A percentile compares a stretch with the other conserved stretches of the same genome.
These are phyloP conservation scores for Warburgia ugandensis DNA, from an alignment of 164 flowering plant species.

Conservation along the genomic window DNA sequence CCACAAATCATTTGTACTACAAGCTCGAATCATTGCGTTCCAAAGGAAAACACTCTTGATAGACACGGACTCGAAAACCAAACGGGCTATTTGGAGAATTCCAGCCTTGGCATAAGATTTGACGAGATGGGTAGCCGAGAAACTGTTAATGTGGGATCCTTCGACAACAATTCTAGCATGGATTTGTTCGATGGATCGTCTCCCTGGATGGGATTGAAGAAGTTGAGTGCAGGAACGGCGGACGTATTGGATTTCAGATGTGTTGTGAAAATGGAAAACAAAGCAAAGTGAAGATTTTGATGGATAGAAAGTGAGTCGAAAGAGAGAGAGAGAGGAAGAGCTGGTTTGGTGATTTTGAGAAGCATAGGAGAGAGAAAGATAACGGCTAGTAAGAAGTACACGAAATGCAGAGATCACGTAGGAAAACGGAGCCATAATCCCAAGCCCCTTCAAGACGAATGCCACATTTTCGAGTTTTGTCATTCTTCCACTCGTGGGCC, in stretches of 20 bases:
- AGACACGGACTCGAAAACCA: conserved; percentile 14
- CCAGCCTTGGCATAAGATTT: conserved; percentile 26
- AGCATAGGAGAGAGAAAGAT: too few species aligned
- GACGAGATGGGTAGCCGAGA: conserved; percentile 26
- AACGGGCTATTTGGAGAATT: conserved; percentile 6
- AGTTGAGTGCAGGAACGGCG: conserved; percentile 13
- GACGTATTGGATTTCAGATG: not conserved
- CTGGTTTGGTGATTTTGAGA: too few species aligned
- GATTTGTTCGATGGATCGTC: conserved; percentile 11
- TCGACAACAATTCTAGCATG: conserved; percentile 18
- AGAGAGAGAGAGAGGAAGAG: too few species aligned
- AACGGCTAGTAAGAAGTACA: too few species aligned
- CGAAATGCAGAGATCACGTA: too few species aligned
- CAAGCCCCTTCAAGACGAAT: too few species aligned
- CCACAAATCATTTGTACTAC: conserved; percentile 15
- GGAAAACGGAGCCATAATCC: too few species aligned
- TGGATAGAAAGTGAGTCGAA: too few species aligned
- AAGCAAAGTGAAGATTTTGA: too few species aligned
- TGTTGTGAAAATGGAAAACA: too few species aligned
- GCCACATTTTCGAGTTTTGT: too few species aligned
- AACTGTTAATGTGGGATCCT: conserved; percentile 14
- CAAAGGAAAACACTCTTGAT: conserved; percentile 18
- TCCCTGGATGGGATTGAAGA: conserved; percentile 13
- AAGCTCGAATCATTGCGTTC: conserved; percentile 23
- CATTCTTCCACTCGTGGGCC: too few species aligned